A percentile compares a stretch with the other conserved stretches of the same genome.
Evolutionary conservation across 177 flowering plant genomes (phyloP).

Genomic region (Vitis hybrid): DNA sequence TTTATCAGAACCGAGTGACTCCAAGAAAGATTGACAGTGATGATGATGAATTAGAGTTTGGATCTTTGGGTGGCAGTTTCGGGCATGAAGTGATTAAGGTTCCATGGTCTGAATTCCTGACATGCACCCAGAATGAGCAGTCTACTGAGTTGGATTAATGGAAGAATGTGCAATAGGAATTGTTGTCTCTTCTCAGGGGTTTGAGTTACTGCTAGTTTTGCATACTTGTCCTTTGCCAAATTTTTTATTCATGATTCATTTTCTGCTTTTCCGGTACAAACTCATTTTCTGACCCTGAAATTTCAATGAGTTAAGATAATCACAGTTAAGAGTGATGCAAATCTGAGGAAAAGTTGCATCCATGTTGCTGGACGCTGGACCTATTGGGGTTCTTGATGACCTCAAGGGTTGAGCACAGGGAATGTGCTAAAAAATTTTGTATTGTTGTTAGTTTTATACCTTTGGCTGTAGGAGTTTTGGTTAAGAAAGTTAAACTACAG

Average conservation of each 20-base stretch:
- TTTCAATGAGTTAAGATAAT: background rate
- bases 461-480: no score
- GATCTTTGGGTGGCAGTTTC: conserved; percentile 38
- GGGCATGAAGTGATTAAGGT: conserved; percentile 36
- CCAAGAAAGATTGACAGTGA: conserved; percentile 77
- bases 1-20: conserved; percentile 75
- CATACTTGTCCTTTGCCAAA: background rate
- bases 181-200: background rate
- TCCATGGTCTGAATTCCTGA: conserved; percentile 17
- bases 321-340: background rate
- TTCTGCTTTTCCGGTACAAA: background rate
- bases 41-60: conserved; percentile 76
- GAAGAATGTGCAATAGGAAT: background rate
- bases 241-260: background rate
- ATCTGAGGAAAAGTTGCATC: conserved; percentile 1
- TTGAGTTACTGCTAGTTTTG: background rate
- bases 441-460: background rate
- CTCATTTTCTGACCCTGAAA: background rate
- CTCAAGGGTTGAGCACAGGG: background rate
- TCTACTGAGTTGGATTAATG: conserved; percentile 33
- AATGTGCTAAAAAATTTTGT: background rate
- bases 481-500: background rate
- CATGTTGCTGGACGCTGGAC: background rate
- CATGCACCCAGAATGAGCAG: conserved; percentile 48
- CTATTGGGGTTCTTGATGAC: background rate